These are phyloP conservation scores for Stephanodiscus minutulus DNA, from an alignment of 108 stramenopile species.

Conservation along the genomic window DNA sequence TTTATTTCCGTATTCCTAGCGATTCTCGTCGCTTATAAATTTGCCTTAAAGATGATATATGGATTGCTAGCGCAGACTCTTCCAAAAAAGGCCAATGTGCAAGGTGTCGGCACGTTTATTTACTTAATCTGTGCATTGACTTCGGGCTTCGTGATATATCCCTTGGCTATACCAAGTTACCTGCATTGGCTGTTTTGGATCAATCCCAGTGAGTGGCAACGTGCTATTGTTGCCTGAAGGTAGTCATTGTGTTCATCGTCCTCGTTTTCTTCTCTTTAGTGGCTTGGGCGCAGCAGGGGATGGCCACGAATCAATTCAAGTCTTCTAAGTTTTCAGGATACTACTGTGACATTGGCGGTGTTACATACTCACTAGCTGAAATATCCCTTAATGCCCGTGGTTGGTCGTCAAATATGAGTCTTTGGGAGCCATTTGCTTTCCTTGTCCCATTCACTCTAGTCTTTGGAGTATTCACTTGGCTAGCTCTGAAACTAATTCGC, in stretches of 20 bases:
- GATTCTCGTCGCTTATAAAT: conserved; percentile 44
- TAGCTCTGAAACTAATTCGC: conserved; percentile 38
- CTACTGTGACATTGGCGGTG: conserved; percentile 10
- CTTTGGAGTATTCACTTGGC: conserved; percentile 28
- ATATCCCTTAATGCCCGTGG: conserved; percentile 36
- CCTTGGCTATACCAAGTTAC: conserved; percentile 60
- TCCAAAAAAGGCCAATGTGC: conserved; percentile 49
- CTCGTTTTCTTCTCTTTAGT: too few species aligned
- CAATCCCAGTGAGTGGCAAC: too few species aligned
- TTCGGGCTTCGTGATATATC: conserved; percentile 72
- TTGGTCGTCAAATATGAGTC: conserved; percentile 20
- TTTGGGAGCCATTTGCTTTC: conserved; percentile 45
- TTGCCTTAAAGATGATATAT: conserved; percentile 53
- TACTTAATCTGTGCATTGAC: conserved; percentile 65
- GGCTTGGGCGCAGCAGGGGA: conserved; percentile 67
- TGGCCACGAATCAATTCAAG: conserved; percentile 63
- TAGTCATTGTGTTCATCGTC: too few species aligned
- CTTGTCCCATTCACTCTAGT: conserved; percentile 42
- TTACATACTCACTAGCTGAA: conserved; percentile 22
- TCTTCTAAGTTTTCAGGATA: conserved; percentile 37
- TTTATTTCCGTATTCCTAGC: conserved; percentile 18
- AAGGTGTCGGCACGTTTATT: conserved; percentile 49
- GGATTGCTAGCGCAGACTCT: conserved; percentile 47
- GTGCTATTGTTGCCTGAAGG: too few species aligned
- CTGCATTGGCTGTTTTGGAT: conserved; percentile 64